Evolutionary conservation across 257 asterid species (phyloP).

Genomic region (Gentiana dahurica): DNA sequence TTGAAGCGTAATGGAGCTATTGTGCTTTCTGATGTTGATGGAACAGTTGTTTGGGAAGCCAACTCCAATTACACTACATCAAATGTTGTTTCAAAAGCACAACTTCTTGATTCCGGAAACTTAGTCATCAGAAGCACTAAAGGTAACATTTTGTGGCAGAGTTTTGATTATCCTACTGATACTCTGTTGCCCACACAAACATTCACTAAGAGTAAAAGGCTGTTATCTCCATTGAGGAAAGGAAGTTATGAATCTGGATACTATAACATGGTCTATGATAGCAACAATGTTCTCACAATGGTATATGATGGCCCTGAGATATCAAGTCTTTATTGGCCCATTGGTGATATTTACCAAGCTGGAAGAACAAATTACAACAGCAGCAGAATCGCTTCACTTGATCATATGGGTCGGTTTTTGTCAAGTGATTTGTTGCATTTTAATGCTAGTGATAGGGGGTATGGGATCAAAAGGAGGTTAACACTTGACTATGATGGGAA

Average conservation of each 20-base stretch:
- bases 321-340: slow-evolving; percentile 28
- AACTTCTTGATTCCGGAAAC: too few species aligned
- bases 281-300: slow-evolving; percentile 23
- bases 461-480: slow-evolving; percentile 14
- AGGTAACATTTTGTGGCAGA: too few species aligned
- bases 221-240: too few species aligned
- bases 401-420: slow-evolving; percentile 12
- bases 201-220: too few species aligned
- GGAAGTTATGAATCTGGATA: slow-evolving; percentile 8
- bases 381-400: slow-evolving; percentile 14
- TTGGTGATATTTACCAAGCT: slow-evolving; percentile 18
- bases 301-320: slow-evolving; percentile 16
- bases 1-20: too few species aligned
- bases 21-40: too few species aligned
- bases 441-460: slow-evolving; percentile 14
- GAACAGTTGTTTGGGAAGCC: too few species aligned
- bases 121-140: too few species aligned
- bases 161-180: too few species aligned
- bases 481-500: slow-evolving; percentile 28
- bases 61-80: too few species aligned
- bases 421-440: slow-evolving; percentile 13
- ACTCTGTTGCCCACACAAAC: too few species aligned
- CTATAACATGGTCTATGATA: slow-evolving; percentile 21
- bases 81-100: too few species aligned
- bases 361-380: slow-evolving; percentile 20